Conservation (phyloP, 495 filamentous ascomycete species). For the Annulohypoxylon nitens region DNA sequence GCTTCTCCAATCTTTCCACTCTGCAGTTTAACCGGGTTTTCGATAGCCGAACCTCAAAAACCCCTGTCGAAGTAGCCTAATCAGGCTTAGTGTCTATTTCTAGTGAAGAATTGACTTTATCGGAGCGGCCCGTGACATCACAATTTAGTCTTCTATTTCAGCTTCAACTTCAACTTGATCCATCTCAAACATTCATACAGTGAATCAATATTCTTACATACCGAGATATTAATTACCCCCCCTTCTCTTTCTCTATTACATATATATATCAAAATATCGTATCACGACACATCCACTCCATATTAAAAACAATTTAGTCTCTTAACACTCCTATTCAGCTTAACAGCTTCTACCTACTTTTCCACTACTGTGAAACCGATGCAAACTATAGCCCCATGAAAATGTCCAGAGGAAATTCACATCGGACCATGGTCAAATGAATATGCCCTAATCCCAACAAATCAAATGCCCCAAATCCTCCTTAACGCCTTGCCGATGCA, state of each 20-base stretch:
- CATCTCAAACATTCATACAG: not conserved
- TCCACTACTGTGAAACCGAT: not conserved
- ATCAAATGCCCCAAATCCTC: slow-evolving; percentile 20
- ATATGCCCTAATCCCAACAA: slow-evolving; percentile 8
- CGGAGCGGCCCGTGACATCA: not conserved
- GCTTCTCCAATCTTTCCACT: slow-evolving; percentile 16
- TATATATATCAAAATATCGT: not conserved
- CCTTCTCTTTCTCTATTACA: not conserved
- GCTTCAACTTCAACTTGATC: not conserved
- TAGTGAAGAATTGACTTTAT: slow-evolving; percentile 2
- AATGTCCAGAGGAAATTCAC: not conserved
- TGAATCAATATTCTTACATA: not conserved
- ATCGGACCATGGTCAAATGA: slow-evolving; percentile 10
- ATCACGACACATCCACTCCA: not conserved
- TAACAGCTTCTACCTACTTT: not conserved
- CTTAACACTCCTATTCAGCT: not conserved
- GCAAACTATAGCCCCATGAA: slow-evolving; percentile 8
- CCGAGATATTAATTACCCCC: not conserved
- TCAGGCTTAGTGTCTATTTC: not conserved
- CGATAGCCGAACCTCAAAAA: slow-evolving; percentile 12
- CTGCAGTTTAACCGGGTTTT: slow-evolving; percentile 8
- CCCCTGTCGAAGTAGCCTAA: not conserved
- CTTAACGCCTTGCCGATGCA: slow-evolving; percentile 45
- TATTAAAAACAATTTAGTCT: slow-evolving; percentile 2
- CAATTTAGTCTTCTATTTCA: not conserved